A percentile compares a stretch with the other conserved stretches of the same genome.
Conservation (phyloP, 768 basidiomycete genomes). For the Mrakia blollopis region DNA sequence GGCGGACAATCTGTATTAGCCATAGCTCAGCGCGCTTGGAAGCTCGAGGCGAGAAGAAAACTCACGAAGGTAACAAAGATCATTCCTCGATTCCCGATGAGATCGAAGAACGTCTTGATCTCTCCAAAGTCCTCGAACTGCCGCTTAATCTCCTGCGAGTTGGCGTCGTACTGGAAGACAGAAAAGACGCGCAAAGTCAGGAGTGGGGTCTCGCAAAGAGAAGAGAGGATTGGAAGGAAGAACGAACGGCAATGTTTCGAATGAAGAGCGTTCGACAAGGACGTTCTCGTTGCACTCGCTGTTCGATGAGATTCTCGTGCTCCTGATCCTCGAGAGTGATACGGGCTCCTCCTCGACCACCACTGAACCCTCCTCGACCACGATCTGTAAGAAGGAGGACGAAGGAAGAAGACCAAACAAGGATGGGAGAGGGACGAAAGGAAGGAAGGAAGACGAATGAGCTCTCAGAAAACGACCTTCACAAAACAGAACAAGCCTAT, state of each 20-base stretch:
- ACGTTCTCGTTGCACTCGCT: constrained; percentile 86
- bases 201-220: not conserved
- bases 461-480: not conserved
- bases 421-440: not conserved
- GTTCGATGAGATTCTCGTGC: constrained; percentile 86
- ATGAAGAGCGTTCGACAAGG: constrained; percentile 95
- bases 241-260: constrained; percentile 91
- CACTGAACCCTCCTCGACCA: constrained; percentile 23
- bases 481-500: not conserved
- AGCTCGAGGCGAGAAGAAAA: constrained; percentile 37
- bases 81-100: constrained; percentile 93
- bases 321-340: constrained; percentile 25
- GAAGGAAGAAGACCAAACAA: no score
- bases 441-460: not conserved
- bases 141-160: constrained; percentile 63
- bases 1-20: not conserved
- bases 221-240: not conserved
- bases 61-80: constrained; percentile 97
- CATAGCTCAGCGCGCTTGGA: no score
- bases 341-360: not conserved
- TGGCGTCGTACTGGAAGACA: constrained; percentile 43
- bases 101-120: constrained; percentile 94
- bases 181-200: not conserved
- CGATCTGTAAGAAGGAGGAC: not conserved
- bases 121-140: constrained; percentile 91